These are phyloP conservation scores for Carex littledalei DNA, from an alignment of 176 grass and related monocot species.

Conservation along the genomic window DNA sequence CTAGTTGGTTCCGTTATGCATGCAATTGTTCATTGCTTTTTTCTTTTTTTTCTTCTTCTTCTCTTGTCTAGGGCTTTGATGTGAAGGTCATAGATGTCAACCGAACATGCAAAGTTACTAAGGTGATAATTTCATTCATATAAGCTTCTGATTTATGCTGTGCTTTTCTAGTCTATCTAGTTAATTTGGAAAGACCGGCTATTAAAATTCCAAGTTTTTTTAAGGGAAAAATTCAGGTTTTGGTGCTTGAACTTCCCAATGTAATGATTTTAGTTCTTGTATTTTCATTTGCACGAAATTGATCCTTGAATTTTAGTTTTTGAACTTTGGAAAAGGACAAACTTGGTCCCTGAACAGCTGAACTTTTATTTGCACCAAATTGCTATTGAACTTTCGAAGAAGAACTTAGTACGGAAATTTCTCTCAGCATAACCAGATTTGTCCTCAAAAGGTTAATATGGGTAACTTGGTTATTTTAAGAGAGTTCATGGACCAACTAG, in stretches of 20 bases:
- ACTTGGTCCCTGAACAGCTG: background rate
- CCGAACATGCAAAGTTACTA: slow-evolving; percentile 93
- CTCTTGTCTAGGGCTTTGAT: slow-evolving; percentile 65
- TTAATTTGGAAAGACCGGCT: background rate
- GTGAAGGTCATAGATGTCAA: slow-evolving; percentile 93
- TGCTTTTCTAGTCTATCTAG: background rate
- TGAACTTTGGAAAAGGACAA: background rate
- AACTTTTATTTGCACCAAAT: background rate
- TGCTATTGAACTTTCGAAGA: background rate
- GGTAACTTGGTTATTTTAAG: background rate
- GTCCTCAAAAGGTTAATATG: background rate
- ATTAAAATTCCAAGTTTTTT: background rate
- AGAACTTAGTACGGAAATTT: background rate
- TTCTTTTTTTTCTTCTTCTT: background rate
- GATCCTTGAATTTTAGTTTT: background rate
- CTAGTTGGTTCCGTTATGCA: background rate
- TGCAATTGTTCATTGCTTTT: background rate
- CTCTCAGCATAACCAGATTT: background rate
- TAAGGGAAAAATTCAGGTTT: background rate
- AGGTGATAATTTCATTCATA: slow-evolving; percentile 38
- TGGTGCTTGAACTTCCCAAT: background rate
- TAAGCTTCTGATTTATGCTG: background rate
- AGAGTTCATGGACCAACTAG: background rate
- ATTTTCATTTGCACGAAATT: background rate
- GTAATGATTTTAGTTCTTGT: background rate